phyloP scores from a whole-genome alignment of 805 yeast genomes.

The Tetrapisispora fleetii region DNA sequence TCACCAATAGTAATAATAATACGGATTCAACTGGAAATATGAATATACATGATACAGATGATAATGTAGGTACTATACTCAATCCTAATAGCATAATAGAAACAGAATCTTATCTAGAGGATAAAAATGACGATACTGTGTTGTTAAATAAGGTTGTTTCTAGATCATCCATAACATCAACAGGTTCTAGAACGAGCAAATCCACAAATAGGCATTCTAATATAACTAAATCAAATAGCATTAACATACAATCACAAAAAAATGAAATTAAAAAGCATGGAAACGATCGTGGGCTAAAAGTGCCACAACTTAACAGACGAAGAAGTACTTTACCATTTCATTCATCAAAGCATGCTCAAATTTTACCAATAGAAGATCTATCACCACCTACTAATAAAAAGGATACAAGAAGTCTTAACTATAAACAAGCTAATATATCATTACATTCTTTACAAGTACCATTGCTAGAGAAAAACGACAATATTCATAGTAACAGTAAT shows the following conservation, averaged over 20 bases:
- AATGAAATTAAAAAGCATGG: not conserved
- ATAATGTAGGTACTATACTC: constrained; percentile 1
- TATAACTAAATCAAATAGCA: not conserved
- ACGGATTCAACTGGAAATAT: not conserved
- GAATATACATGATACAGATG: not conserved
- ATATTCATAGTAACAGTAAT: not conserved
- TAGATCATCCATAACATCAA: constrained; percentile 7
- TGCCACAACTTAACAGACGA: not conserved
- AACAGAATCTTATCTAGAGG: constrained; percentile 31
- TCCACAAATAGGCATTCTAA: not conserved
- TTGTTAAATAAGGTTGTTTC: constrained; percentile 28
- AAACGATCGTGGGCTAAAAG: not conserved
- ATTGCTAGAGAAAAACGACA: not conserved
- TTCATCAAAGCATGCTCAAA: constrained; percentile 29
- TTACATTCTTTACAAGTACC: constrained; percentile 8
- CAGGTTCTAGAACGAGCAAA: not conserved
- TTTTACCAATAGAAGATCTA: constrained; percentile 21
- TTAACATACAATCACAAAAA: not conserved
- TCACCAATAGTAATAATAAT: no score
- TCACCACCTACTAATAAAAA: not conserved
- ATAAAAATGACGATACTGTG: constrained; percentile 28
- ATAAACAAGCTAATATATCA: constrained; percentile 2
- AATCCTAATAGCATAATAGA: constrained; percentile 15
- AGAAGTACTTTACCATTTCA: constrained; percentile 24
- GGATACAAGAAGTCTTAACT: not conserved